A percentile compares a stretch with the other conserved stretches of the same genome.
Evolutionary conservation across 345 rosid species (phyloP).

Genomic region (Aegle marmelos): DNA sequence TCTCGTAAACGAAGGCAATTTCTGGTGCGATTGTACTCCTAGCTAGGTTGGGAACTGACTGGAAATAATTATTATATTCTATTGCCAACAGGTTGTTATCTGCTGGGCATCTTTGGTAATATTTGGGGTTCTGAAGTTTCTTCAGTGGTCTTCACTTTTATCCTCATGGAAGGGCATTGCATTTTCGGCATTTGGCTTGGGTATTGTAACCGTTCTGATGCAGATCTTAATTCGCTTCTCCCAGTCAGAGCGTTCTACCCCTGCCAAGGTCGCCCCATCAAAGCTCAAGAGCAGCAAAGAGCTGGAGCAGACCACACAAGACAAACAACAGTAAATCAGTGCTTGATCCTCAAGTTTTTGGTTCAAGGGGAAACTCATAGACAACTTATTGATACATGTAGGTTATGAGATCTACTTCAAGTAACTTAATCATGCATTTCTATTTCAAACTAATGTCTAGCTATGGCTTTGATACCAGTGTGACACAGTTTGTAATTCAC

Average conservation of each 20-base stretch:
- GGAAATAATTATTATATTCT: neutral
- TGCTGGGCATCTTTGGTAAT: constrained; percentile 58
- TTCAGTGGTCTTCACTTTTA: constrained; percentile 65
- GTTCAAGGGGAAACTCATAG: neutral
- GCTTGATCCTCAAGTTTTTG: constrained; percentile 10
- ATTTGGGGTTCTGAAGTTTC: constrained; percentile 50
- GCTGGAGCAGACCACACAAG: constrained; percentile 24
- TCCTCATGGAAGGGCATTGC: constrained; percentile 83
- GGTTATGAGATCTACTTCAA: neutral
- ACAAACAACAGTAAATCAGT: constrained; percentile 35
- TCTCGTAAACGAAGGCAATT: neutral
- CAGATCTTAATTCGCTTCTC: constrained; percentile 75
- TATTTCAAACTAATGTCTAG: neutral
- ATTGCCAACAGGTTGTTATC: constrained; percentile 51
- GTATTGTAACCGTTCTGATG: constrained; percentile 66
- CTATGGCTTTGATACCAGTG: constrained; percentile 8
- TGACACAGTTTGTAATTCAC: constrained; percentile 20
- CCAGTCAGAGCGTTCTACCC: constrained; percentile 87
- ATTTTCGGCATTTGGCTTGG: constrained; percentile 47
- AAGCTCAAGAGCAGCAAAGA: constrained; percentile 40
- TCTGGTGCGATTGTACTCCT: neutral
- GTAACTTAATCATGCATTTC: neutral
- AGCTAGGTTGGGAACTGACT: constrained; percentile 2
- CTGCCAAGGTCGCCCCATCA: constrained; percentile 62
- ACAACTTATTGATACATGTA: constrained; percentile 3